These are phyloP conservation scores for Saturnispora dispora DNA, from an alignment of 805 yeast genomes.

Conservation along the genomic window DNA sequence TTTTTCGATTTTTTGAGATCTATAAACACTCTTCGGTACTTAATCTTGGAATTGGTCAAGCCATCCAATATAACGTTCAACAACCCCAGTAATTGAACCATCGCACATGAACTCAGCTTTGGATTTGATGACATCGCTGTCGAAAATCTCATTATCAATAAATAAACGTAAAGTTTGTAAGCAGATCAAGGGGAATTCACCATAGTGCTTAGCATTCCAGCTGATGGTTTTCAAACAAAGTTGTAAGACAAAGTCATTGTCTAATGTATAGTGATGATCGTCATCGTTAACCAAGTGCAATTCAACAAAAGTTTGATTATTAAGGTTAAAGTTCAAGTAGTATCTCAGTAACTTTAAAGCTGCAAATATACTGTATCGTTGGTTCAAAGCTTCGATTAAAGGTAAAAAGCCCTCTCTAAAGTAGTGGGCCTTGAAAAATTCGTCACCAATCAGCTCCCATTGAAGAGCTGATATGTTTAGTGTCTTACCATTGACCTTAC, in stretches of 20 bases:
- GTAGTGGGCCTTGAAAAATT: conserved; percentile 39
- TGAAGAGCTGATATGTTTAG: conserved; percentile 52
- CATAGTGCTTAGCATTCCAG: conserved; percentile 61
- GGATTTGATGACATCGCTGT: conserved; percentile 30
- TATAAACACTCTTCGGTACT: not conserved
- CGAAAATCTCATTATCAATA: conserved; percentile 28
- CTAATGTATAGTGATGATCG: conserved; percentile 9
- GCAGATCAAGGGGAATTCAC: conserved; percentile 39
- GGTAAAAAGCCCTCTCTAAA: conserved; percentile 44
- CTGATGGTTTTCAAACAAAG: conserved; percentile 43
- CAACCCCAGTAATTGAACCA: conserved; percentile 16
- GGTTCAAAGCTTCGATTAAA: conserved; percentile 42
- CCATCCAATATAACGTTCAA: conserved; percentile 3
- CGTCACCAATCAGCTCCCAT: conserved; percentile 64
- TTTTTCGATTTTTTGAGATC: not conserved
- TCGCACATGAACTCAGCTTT: conserved; percentile 28
- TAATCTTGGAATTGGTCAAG: conserved; percentile 6
- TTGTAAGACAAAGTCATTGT: conserved; percentile 33
- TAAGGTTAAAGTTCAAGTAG: conserved; percentile 24
- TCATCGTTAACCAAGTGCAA: conserved; percentile 9
- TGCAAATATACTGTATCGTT: conserved; percentile 55
- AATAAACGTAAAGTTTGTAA: conserved; percentile 33
- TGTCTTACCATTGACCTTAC: conserved; percentile 16
- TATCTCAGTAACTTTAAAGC: conserved; percentile 41
- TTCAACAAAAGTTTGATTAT: conserved; percentile 12